A percentile compares a stretch with the other conserved stretches of the same genome.
Conservation (phyloP, 768 basidiomycete genomes). For the Solioccasus polychromus region DNA sequence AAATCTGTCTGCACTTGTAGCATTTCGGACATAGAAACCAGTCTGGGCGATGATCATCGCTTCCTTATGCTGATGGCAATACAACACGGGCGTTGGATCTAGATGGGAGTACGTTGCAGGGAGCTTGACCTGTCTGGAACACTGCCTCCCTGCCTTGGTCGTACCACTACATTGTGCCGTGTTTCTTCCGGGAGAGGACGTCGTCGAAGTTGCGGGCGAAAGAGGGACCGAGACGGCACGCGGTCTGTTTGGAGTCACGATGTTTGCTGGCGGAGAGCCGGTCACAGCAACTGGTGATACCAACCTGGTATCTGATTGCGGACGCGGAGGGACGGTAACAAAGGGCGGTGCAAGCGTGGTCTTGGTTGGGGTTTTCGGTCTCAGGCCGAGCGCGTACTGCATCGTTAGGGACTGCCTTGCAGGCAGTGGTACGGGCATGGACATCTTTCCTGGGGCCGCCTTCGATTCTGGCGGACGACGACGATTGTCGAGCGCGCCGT, state of each 20-base stretch:
- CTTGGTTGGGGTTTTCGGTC: slow-evolving; percentile 8
- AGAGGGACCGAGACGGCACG: slow-evolving; percentile 19
- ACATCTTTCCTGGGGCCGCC: slow-evolving; percentile 14
- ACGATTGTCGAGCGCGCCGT: slow-evolving; percentile 5
- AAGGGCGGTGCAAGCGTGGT: slow-evolving; percentile 19
- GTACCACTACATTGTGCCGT: slow-evolving; percentile 56
- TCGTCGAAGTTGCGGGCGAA: slow-evolving; percentile 14
- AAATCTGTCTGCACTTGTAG: slow-evolving; percentile 38
- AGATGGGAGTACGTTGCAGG: slow-evolving; percentile 26
- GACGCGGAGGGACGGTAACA: slow-evolving; percentile 24
- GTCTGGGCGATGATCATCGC: slow-evolving; percentile 44
- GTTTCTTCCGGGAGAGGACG: slow-evolving; percentile 17
- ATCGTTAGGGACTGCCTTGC: slow-evolving; percentile 17
- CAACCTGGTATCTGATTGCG: slow-evolving; percentile 31
- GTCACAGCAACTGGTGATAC: slow-evolving; percentile 1
- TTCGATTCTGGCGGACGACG: slow-evolving; percentile 3
- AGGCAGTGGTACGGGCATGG: slow-evolving; percentile 33
- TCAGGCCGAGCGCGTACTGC: slow-evolving; percentile 21
- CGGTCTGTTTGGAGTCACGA: slow-evolving; percentile 17
- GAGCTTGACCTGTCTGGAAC: slow-evolving; percentile 56
- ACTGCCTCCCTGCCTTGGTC: slow-evolving; percentile 64
- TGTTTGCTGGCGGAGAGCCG: slow-evolving; percentile 8
- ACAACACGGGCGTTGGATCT: slow-evolving; percentile 36
- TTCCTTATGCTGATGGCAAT: slow-evolving; percentile 65
- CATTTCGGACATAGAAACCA: slow-evolving; percentile 57